Evolutionary conservation across 176 grass and related monocot genomes (phyloP).

Genomic region (Phragmites australis): DNA sequence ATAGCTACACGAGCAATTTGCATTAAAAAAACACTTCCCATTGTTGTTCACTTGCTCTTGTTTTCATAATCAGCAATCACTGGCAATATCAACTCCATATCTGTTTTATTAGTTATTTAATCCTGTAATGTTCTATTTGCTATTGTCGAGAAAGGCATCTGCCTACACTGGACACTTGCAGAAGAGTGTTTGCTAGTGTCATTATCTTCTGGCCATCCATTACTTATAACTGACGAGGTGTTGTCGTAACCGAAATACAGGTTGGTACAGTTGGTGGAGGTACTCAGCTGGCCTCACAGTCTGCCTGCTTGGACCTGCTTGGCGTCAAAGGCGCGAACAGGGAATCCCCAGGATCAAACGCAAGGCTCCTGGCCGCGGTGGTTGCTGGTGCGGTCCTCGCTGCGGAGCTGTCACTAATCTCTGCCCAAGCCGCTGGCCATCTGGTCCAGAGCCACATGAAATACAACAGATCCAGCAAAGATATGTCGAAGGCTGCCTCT

Average conservation of each 20-base stretch:
- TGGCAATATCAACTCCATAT: background rate
- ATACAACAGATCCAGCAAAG: conserved; percentile 90
- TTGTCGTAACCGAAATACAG: conserved; percentile 49
- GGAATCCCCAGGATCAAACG: conserved; percentile 76
- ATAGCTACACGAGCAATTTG: background rate
- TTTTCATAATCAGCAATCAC: conserved; percentile 28
- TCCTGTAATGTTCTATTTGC: conserved; percentile 17
- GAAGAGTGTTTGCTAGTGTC: conserved; percentile 24
- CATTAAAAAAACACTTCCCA: background rate
- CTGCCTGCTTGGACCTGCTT: conserved; percentile 86
- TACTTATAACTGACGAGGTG: conserved; percentile 24
- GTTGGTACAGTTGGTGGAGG: conserved; percentile 93
- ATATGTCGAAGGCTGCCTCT: conserved; percentile 55
- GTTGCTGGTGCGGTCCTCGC: conserved; percentile 86
- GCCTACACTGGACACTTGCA: conserved; percentile 8
- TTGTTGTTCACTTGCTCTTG: conserved; percentile 11
- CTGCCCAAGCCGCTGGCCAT: conserved; percentile 84
- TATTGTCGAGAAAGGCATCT: background rate
- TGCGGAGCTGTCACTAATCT: conserved; percentile 87
- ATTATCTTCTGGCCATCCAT: conserved; percentile 29
- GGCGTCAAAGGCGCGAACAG: conserved; percentile 81
- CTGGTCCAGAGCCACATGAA: conserved; percentile 94
- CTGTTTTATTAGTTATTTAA: conserved; percentile 33
- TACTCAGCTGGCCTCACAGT: conserved; percentile 84
- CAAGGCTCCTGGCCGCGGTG: conserved; percentile 70